These are phyloP conservation scores for Colletotrichum sp. DNA, from an alignment of 2,329 filamentous ascomycete species.

Conservation along the genomic window DNA sequence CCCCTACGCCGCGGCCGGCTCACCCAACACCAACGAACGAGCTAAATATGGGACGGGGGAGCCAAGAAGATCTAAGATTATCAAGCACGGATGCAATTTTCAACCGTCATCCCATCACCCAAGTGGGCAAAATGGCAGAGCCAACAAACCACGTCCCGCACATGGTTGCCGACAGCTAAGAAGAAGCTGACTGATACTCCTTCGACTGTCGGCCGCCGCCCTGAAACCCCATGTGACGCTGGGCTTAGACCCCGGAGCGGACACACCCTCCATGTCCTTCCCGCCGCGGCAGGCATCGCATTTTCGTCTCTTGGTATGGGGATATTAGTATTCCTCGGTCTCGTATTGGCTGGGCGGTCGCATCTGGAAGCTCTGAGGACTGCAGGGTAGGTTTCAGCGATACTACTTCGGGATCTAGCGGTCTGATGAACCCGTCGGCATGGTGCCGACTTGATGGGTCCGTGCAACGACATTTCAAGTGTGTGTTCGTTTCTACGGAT, in stretches of 20 bases:
- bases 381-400: background rate
- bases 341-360: background rate
- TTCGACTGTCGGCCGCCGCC: background rate
- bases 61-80: background rate
- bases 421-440: background rate
- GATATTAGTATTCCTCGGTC: background rate
- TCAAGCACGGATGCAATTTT: background rate
- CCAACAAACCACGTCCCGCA: background rate
- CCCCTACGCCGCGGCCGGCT: background rate
- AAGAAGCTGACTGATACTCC: background rate
- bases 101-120: background rate
- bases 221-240: background rate
- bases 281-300: background rate
- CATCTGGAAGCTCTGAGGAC: background rate
- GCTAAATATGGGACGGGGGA: background rate
- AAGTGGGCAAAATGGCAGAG: background rate
- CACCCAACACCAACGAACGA: background rate
- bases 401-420: background rate
- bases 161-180: background rate
- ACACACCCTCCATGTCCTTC: background rate
- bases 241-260: background rate
- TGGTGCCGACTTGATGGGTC: background rate
- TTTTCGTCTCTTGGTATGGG: background rate
- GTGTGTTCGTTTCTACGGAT: background rate
- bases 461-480: background rate